phyloP scores from a whole-genome alignment of 495 filamentous ascomycete species.

The Penicillium desertorum region DNA sequence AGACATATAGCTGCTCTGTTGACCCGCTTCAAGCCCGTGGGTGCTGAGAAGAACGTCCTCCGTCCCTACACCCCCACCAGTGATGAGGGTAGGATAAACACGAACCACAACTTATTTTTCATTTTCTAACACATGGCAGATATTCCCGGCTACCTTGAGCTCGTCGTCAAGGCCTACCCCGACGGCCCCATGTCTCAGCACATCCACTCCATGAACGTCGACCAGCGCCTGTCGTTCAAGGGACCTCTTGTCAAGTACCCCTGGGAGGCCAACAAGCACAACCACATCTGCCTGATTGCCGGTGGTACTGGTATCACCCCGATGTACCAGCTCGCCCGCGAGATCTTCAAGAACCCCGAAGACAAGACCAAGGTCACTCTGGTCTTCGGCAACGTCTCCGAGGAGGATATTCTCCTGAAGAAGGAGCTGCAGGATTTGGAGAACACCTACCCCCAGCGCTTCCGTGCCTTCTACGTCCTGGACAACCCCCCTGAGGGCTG shows the following conservation, averaged over 20 bases:
- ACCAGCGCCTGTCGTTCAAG: conserved; percentile 84
- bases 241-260: conserved; percentile 93
- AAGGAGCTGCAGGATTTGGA: conserved; percentile 77
- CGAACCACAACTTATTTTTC: background rate
- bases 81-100: conserved; percentile 65
- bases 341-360: conserved; percentile 92
- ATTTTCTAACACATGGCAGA: conserved; percentile 42
- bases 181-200: conserved; percentile 88
- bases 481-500: conserved; percentile 83
- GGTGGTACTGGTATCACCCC: conserved; percentile 96
- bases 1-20: conserved; percentile 64
- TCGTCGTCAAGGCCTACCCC: conserved; percentile 88
- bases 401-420: conserved; percentile 88
- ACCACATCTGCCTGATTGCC: conserved; percentile 87
- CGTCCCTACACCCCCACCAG: conserved; percentile 90
- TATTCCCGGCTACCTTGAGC: conserved; percentile 74
- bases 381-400: conserved; percentile 81
- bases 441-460: conserved; percentile 90
- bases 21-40: conserved; percentile 78
- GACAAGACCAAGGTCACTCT: conserved; percentile 96
- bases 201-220: conserved; percentile 76
- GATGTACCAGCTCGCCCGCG: conserved; percentile 79
- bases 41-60: conserved; percentile 76
- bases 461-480: conserved; percentile 85
- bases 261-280: conserved; percentile 91